phyloP scores from a whole-genome alignment of 2,329 filamentous ascomycete species.

The Davidsoniella eucalypti region DNA sequence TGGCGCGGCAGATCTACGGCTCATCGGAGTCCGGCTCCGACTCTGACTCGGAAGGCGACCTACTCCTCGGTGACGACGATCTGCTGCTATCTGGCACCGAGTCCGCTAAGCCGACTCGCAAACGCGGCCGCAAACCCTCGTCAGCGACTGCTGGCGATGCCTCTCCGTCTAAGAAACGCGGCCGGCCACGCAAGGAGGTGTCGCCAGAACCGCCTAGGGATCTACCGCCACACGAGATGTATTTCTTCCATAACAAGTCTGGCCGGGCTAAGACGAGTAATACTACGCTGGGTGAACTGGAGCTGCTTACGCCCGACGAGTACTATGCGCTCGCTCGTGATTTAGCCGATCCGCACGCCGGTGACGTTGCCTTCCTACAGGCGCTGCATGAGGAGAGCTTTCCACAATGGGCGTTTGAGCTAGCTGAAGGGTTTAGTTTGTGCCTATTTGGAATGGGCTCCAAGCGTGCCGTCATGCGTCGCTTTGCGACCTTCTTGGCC shows the following conservation, averaged over 20 bases:
- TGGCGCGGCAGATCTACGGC: conserved; percentile 53
- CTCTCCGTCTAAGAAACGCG: conserved; percentile 17
- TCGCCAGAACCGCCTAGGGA: conserved; percentile 69
- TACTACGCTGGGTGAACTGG: conserved; percentile 60
- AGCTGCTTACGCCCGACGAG: conserved; percentile 76
- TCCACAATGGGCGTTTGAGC: conserved; percentile 82
- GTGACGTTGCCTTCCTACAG: conserved; percentile 55
- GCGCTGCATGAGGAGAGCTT: conserved; percentile 67
- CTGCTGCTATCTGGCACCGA: conserved; percentile 19
- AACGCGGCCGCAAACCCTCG: conserved; percentile 15
- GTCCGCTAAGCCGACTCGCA: conserved; percentile 31
- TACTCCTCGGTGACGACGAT: conserved; percentile 23
- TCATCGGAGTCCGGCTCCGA: conserved; percentile 18
- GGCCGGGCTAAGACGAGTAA: conserved; percentile 72
- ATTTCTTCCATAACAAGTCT: conserved; percentile 82
- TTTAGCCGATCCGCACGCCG: conserved; percentile 42
- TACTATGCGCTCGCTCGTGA: conserved; percentile 49
- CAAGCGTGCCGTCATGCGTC: conserved; percentile 58
- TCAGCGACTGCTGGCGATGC: conserved; percentile 11
- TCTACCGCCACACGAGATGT: conserved; percentile 74
- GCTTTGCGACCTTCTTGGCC: conserved; percentile 58
- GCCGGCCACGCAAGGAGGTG: conserved; percentile 33
- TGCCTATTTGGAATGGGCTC: conserved; percentile 90
- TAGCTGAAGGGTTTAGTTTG: conserved; percentile 70
- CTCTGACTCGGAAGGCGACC: conserved; percentile 30